These are phyloP conservation scores for Triangularia verruculosa DNA, from an alignment of 2,329 filamentous ascomycete species.

Conservation along the genomic window DNA sequence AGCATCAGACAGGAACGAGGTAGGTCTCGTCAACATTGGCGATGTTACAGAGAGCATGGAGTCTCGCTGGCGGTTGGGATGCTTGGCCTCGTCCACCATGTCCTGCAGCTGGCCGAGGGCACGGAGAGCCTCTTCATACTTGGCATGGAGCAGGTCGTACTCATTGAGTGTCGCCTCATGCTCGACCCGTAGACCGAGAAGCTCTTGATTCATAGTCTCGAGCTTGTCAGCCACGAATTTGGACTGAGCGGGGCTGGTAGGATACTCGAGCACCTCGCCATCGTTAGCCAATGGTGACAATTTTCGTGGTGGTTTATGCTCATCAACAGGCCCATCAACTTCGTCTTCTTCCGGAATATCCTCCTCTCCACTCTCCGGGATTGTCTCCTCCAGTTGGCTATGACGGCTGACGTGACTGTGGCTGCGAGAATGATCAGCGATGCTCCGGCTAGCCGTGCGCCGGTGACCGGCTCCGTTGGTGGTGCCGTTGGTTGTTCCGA, in stretches of 20 bases:
- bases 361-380: slow-evolving; percentile 52
- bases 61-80: slow-evolving; percentile 54
- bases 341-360: slow-evolving; percentile 35
- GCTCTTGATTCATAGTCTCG: slow-evolving; percentile 85
- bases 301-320: slow-evolving; percentile 33
- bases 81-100: slow-evolving; percentile 72
- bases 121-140: slow-evolving; percentile 86
- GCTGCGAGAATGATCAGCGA: slow-evolving; percentile 52
- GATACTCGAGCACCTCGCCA: slow-evolving; percentile 38
- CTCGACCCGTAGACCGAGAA: slow-evolving; percentile 84
- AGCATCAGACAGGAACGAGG: slow-evolving; percentile 81
- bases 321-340: slow-evolving; percentile 37
- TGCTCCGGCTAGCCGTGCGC: slow-evolving; percentile 39
- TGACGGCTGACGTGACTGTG: slow-evolving; percentile 54
- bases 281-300: slow-evolving; percentile 20
- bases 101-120: slow-evolving; percentile 84
- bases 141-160: slow-evolving; percentile 75
- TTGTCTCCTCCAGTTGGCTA: slow-evolving; percentile 52
- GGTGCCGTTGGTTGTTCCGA: slow-evolving; percentile 33
- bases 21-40: slow-evolving; percentile 55
- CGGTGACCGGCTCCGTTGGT: slow-evolving; percentile 40
- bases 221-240: slow-evolving; percentile 90
- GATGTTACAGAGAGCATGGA: slow-evolving; percentile 54
- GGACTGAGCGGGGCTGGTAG: slow-evolving; percentile 72
- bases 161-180: slow-evolving; percentile 82